Conservation (phyloP, 2,329 filamentous ascomycete genomes). For the Colletotrichum agaves region DNA sequence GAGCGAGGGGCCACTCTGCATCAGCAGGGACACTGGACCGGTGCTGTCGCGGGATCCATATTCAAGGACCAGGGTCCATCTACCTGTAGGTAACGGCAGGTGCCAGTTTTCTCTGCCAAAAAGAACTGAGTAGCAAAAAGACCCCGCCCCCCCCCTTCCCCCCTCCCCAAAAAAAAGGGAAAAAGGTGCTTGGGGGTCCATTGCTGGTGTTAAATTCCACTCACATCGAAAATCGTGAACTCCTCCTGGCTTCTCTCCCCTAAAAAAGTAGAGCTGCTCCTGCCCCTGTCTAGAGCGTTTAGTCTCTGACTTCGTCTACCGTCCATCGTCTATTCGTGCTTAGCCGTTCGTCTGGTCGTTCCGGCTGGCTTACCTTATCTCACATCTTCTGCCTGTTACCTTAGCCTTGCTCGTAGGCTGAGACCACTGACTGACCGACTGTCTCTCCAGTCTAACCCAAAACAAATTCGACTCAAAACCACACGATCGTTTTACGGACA, state of each 20-base stretch:
- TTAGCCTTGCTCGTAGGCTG: too few relatives aligned
- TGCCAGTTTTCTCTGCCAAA: slow-evolving; percentile 18
- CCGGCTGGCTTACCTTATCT: background rate
- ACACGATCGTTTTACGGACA: background rate
- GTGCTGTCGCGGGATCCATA: background rate
- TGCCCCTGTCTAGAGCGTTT: slow-evolving; percentile 18
- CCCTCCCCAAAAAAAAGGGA: background rate
- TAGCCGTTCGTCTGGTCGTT: background rate
- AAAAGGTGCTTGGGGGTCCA: background rate
- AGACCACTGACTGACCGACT: background rate
- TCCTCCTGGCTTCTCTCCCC: background rate
- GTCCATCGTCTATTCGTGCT: background rate
- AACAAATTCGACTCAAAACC: background rate
- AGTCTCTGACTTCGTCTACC: background rate
- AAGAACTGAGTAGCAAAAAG: background rate
- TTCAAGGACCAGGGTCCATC: slow-evolving; percentile 17
- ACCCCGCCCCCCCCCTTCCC: too few relatives aligned
- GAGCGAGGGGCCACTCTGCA: slow-evolving; percentile 10
- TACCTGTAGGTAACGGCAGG: slow-evolving; percentile 20
- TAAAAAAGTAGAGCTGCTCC: slow-evolving; percentile 10
- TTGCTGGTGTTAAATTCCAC: background rate
- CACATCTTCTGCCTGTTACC: background rate
- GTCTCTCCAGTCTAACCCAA: slow-evolving; percentile 16
- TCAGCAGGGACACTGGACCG: slow-evolving; percentile 4
- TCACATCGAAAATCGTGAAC: background rate